Evolutionary conservation across 768 basidiomycete species (phyloP).

Genomic region (Xanthoconium purpureum): DNA sequence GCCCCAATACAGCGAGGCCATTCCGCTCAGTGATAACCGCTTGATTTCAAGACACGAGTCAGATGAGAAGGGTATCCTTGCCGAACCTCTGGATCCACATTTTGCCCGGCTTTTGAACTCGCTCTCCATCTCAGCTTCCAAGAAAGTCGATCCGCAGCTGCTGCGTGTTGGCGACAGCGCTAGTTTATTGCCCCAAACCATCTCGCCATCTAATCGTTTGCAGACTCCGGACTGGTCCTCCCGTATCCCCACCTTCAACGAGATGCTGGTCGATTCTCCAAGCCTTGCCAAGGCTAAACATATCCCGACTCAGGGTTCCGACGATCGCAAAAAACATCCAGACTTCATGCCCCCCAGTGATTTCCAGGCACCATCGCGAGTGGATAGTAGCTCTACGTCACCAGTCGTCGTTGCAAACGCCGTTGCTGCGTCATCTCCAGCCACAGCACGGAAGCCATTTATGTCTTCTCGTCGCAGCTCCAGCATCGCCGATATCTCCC

Average conservation of each 20-base stretch:
- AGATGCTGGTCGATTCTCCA: constrained; percentile 6
- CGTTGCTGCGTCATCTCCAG: constrained; percentile 5
- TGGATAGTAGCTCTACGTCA: constrained; percentile 7
- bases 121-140: constrained; percentile 54
- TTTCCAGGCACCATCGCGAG: background rate
- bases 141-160: constrained; percentile 20
- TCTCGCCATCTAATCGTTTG: constrained; percentile 11
- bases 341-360: background rate
- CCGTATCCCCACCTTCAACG: constrained; percentile 25
- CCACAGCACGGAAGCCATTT: constrained; percentile 20
- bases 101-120: constrained; percentile 65
- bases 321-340: constrained; percentile 4
- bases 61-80: constrained; percentile 28
- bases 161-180: background rate
- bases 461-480: constrained; percentile 37
- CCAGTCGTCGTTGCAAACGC: background rate
- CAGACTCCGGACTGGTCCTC: constrained; percentile 34
- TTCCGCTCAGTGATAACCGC: constrained; percentile 20
- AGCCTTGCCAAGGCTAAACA: constrained; percentile 4
- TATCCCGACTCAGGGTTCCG: constrained; percentile 1
- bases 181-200: constrained; percentile 10
- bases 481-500: constrained; percentile 63
- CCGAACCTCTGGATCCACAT: constrained; percentile 58
- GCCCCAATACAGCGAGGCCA: constrained; percentile 49
- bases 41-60: constrained; percentile 29